phyloP scores from a whole-genome alignment of 2,329 filamentous ascomycete genomes.

The Fusarium sublunatum region DNA sequence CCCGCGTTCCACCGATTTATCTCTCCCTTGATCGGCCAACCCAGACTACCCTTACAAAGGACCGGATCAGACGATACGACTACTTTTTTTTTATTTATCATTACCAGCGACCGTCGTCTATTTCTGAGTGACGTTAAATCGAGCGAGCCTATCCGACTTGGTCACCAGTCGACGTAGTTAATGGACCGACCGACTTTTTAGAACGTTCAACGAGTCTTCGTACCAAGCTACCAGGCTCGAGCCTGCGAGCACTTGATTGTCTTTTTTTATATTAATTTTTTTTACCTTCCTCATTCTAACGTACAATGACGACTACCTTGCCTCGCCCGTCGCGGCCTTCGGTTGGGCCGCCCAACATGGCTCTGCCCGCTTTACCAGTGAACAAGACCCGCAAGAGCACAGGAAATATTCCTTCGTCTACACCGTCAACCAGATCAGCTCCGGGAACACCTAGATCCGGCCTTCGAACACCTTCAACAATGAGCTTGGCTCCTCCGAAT shows the following conservation, averaged over 20 bases:
- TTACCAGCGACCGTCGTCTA: slow-evolving; percentile 5
- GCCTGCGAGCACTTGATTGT: slow-evolving; percentile 32
- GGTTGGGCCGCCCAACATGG: slow-evolving; percentile 75
- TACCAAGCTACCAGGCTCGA: slow-evolving; percentile 34
- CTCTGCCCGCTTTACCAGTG: slow-evolving; percentile 79
- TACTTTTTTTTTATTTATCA: slow-evolving; percentile 10
- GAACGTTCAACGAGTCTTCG: slow-evolving; percentile 38
- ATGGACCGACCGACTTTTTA: slow-evolving; percentile 46
- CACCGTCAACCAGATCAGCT: slow-evolving; percentile 52
- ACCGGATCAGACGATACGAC: slow-evolving; percentile 25
- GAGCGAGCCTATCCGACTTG: slow-evolving; percentile 27
- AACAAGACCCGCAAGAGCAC: slow-evolving; percentile 78
- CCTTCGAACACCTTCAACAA: slow-evolving; percentile 69
- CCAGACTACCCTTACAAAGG: slow-evolving; percentile 23
- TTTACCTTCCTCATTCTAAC: slow-evolving; percentile 14
- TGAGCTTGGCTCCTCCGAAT: slow-evolving; percentile 63
- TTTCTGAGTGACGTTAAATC: slow-evolving; percentile 27
- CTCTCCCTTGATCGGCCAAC: slow-evolving; percentile 37
- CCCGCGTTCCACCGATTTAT: slow-evolving; percentile 37
- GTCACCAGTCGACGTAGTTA: slow-evolving; percentile 34
- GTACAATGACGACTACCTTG: slow-evolving; percentile 63
- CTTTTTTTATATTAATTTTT: slow-evolving; percentile 17
- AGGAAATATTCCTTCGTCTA: slow-evolving; percentile 56
- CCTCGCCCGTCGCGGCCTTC: slow-evolving; percentile 75
- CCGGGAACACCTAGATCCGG: slow-evolving; percentile 66